Percentiles rank a stretch among this genome's conserved stretches.
These are phyloP conservation scores for Rhizophagus sp. DNA, from an alignment of 192 early-diverging fungal species.

Conservation along the genomic window DNA sequence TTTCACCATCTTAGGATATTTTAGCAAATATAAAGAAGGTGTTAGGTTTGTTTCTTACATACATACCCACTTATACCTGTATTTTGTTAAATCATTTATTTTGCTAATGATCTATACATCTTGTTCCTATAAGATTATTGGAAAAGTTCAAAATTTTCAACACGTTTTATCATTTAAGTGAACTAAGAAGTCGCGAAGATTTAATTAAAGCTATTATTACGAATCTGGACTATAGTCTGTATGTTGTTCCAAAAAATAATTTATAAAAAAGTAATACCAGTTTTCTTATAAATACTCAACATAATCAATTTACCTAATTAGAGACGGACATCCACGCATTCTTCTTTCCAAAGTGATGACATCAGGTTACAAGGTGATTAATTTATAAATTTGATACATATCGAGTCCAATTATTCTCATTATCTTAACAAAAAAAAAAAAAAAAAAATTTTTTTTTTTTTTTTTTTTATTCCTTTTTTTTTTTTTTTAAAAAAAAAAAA, in stretches of 20 bases:
- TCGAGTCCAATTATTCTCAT: no score
- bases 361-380: constrained; percentile 69
- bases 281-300: neutral
- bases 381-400: neutral
- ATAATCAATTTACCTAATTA: constrained; percentile 28
- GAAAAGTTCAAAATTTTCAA: constrained; percentile 81
- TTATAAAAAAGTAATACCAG: neutral
- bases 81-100: neutral
- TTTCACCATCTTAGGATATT: constrained; percentile 71
- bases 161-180: constrained; percentile 75
- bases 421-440: no score
- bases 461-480: no score
- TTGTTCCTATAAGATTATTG: constrained; percentile 42
- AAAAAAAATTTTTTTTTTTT: no score
- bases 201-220: constrained; percentile 71
- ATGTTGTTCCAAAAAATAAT: constrained; percentile 3
- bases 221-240: constrained; percentile 72
- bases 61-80: no score
- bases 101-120: neutral
- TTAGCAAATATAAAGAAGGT: constrained; percentile 66
- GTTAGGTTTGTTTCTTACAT: constrained; percentile 42
- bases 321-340: constrained; percentile 79
- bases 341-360: constrained; percentile 84
- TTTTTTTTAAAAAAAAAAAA: no score
- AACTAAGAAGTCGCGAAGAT: constrained; percentile 77